Percentiles rank a stretch among this genome's conserved stretches.
These are phyloP conservation scores for Zygoascus meyerae DNA, from an alignment of 1,139 yeast species.

Conservation along the genomic window DNA sequence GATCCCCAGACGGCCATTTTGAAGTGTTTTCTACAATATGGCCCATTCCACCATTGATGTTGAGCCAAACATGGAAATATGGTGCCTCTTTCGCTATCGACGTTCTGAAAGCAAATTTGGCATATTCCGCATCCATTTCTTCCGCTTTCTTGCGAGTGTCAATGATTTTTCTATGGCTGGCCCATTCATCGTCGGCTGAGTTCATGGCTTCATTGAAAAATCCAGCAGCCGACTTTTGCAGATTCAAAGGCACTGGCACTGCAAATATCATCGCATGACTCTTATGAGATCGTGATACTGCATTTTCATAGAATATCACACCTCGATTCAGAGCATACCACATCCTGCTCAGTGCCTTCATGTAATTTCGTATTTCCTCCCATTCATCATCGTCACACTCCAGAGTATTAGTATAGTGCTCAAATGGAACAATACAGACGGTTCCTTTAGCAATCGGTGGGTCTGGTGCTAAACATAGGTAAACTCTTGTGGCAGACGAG, in stretches of 20 bases:
- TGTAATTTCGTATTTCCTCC: slow-evolving; percentile 42
- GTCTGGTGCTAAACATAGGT: slow-evolving; percentile 32
- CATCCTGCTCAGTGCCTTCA: slow-evolving; percentile 39
- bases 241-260: slow-evolving; percentile 38
- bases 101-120: slow-evolving; percentile 34
- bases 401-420: slow-evolving; percentile 39
- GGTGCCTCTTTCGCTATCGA: slow-evolving; percentile 45
- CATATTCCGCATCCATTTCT: slow-evolving; percentile 21
- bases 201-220: slow-evolving; percentile 41
- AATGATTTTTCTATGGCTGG: slow-evolving; percentile 36
- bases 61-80: slow-evolving; percentile 47
- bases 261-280: slow-evolving; percentile 42
- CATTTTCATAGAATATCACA: slow-evolving; percentile 44
- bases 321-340: slow-evolving; percentile 36
- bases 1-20: slow-evolving; percentile 43
- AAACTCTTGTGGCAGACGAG: slow-evolving; percentile 31
- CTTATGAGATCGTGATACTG: slow-evolving; percentile 29
- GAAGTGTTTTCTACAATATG: slow-evolving; percentile 42
- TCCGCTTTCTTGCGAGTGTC: slow-evolving; percentile 31
- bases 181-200: slow-evolving; percentile 39
- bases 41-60: slow-evolving; percentile 44
- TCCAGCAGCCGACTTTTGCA: slow-evolving; percentile 34
- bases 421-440: slow-evolving; percentile 39
- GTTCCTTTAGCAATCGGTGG: slow-evolving; percentile 37
- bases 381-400: slow-evolving; percentile 42